Evolutionary conservation across 192 early-diverging fungal genomes (phyloP), one percentile per base, ranked within the genome.

Genomic region (Coemansia pectinata): DNA sequence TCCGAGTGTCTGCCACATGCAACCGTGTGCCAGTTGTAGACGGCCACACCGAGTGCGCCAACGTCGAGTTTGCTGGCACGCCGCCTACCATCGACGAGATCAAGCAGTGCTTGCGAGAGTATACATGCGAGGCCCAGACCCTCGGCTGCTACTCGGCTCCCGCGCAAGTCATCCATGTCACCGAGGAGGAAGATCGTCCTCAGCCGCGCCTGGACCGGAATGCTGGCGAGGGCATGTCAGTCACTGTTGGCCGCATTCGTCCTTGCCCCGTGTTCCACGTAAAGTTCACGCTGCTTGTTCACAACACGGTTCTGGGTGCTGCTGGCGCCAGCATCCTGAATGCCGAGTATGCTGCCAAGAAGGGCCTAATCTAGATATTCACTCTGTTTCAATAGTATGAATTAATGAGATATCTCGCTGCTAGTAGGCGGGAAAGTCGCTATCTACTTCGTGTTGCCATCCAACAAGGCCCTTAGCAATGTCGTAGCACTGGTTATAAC

Each of bases 291-390:
- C 74, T 96, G 34, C 83, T 99, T 14, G 90, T 91, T 25, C 97
- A 99, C 85, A 99, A 99, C 80, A 99, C 97, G 40, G 88, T 99
- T 47, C 86, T 99, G 58, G 97, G 97, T 48, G 97, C 97, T 21
- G 97, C 97, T 23, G 96, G 96, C 48, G 92, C 92, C 62, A 90
- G 91, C 69, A 93, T 99, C 41, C 83, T 99, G 69, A 94, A 98
- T 70, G 97, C 97, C 19, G 97, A 99, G 77, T 86, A 98, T 48
- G 94, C 95, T 17, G 87, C 93, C 44, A 91, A 91, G 64, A 92
- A 93, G 86, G 94, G 92, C 36, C 71, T 64, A 31, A 38, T 78
- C 15, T 74, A 63, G 53, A n/a, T 36, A 14, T 8, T 21, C 48
- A 27, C n/a, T 4, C 15, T 34, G 15, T 4, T 25, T 27, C 27